phyloP scores from a whole-genome alignment of 2,329 filamentous ascomycete species.

The Calycina marina region DNA sequence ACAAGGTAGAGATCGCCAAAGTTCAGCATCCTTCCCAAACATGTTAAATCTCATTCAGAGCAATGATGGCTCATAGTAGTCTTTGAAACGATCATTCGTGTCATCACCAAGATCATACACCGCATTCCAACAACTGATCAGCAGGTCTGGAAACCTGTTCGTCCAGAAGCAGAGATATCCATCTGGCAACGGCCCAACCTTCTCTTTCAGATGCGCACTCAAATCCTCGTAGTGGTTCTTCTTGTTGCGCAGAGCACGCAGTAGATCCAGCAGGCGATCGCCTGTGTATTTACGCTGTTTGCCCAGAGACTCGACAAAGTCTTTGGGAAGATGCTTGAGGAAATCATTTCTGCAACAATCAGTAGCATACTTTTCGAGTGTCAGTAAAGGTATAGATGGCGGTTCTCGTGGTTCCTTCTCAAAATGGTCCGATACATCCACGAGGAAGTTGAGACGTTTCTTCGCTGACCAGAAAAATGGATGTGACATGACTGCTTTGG shows the following conservation, averaged over 20 bases:
- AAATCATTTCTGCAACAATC: slow-evolving; percentile 58
- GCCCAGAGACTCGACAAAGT: slow-evolving; percentile 78
- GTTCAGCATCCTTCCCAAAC: no score
- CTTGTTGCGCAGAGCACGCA: slow-evolving; percentile 87
- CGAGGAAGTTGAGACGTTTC: slow-evolving; percentile 83
- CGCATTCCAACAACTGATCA: slow-evolving; percentile 52
- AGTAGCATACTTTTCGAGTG: slow-evolving; percentile 39
- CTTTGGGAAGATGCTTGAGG: slow-evolving; percentile 55
- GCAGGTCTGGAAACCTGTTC: slow-evolving; percentile 46
- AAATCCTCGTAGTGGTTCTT: slow-evolving; percentile 97
- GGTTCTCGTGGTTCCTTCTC: slow-evolving; percentile 83
- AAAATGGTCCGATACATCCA: slow-evolving; percentile 91
- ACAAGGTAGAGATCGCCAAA: no score
- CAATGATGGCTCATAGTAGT: slow-evolving; percentile 45
- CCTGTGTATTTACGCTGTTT: slow-evolving; percentile 95
- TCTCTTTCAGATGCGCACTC: slow-evolving; percentile 59
- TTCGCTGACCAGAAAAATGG: slow-evolving; percentile 94
- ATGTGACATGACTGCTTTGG: slow-evolving; percentile 71
- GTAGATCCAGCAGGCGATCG: slow-evolving; percentile 64
- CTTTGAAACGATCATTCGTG: slow-evolving; percentile 42
- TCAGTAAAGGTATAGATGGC: slow-evolving; percentile 50
- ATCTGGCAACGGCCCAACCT: slow-evolving; percentile 47
- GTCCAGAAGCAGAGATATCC: slow-evolving; percentile 59
- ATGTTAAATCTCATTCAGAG: no score
- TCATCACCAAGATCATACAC: slow-evolving; percentile 40